Conservation (phyloP, 108 stramenopile genomes). For the Parietichytrium sp. region DNA sequence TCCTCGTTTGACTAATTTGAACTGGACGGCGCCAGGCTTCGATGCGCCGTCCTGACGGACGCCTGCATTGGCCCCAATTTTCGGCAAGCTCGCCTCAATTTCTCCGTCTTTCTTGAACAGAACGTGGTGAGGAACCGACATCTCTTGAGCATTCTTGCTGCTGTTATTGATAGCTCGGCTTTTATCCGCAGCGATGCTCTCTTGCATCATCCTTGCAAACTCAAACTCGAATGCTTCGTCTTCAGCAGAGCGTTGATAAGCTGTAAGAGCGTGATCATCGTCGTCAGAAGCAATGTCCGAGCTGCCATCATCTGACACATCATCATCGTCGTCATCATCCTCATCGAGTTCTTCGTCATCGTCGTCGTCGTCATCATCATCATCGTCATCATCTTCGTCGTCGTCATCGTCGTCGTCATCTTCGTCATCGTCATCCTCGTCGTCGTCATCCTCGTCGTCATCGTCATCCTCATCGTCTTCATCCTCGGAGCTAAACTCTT, state of each 20-base stretch:
- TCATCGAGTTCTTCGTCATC: neutral
- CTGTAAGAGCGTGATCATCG: too few relatives aligned
- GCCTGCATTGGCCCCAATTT: neutral
- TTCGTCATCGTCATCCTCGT: neutral
- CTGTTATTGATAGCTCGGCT: neutral
- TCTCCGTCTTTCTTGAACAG: neutral
- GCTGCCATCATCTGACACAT: neutral
- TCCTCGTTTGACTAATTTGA: neutral
- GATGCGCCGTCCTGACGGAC: neutral
- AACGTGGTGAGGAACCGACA: neutral
- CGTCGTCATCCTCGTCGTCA: neutral
- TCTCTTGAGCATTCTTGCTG: neutral
- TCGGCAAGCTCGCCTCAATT: neutral
- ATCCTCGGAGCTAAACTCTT: neutral
- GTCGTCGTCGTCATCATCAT: neutral
- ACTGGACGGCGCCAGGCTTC: neutral
- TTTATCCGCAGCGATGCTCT: too few relatives aligned
- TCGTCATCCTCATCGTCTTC: slow-evolving; percentile 4
- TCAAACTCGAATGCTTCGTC: slow-evolving; percentile 25
- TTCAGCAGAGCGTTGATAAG: neutral
- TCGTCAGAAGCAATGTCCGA: neutral
- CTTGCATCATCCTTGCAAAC: slow-evolving; percentile 9
- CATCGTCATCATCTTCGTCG: neutral
- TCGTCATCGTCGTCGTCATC: neutral
- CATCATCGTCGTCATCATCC: neutral